Percentiles rank a stretch among this genome's conserved stretches.
These are phyloP conservation scores for Pseudohyphozyma bogoriensis DNA, from an alignment of 768 basidiomycete genomes.

Conservation along the genomic window DNA sequence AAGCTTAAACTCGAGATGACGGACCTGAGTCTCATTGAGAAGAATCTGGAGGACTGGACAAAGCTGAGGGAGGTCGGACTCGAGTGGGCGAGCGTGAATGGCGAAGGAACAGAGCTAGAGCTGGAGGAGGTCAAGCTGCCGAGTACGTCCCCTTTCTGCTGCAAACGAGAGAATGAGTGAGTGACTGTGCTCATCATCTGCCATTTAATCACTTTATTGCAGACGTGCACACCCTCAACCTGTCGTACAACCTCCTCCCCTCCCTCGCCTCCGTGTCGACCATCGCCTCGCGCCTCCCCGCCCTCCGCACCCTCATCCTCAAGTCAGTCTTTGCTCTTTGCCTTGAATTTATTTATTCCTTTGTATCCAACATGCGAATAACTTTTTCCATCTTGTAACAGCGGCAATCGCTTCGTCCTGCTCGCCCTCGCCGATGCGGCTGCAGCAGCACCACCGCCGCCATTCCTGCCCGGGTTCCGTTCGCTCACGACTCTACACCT, in stretches of 20 bases:
- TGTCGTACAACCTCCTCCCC: conserved; percentile 9
- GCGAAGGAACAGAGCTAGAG: conserved; percentile 40
- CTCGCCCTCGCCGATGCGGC: conserved; percentile 27
- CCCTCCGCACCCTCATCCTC: conserved; percentile 56
- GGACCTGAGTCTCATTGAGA: conserved; percentile 63
- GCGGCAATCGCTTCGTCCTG: conserved; percentile 56
- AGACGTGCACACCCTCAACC: conserved; percentile 14
- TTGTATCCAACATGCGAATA: neutral
- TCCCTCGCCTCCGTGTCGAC: conserved; percentile 20
- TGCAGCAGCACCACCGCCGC: neutral
- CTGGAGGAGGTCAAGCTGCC: conserved; percentile 41
- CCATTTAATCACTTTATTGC: neutral
- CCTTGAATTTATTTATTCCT: neutral
- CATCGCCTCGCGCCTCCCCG: conserved; percentile 55
- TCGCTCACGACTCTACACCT: conserved; percentile 55
- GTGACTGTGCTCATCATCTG: too few species aligned
- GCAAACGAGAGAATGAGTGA: conserved; percentile 67
- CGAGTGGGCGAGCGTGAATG: conserved; percentile 53
- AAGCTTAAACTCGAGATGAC: conserved; percentile 80
- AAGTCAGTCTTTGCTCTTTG: conserved; percentile 51
- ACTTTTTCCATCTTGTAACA: conserved; percentile 37
- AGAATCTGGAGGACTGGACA: conserved; percentile 56
- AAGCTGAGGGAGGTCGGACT: conserved; percentile 69
- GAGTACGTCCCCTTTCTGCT: conserved; percentile 44
- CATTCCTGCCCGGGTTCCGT: neutral